Evolutionary conservation across 108 stramenopile species (phyloP).

Genomic region (Skeletonema grethae): DNA sequence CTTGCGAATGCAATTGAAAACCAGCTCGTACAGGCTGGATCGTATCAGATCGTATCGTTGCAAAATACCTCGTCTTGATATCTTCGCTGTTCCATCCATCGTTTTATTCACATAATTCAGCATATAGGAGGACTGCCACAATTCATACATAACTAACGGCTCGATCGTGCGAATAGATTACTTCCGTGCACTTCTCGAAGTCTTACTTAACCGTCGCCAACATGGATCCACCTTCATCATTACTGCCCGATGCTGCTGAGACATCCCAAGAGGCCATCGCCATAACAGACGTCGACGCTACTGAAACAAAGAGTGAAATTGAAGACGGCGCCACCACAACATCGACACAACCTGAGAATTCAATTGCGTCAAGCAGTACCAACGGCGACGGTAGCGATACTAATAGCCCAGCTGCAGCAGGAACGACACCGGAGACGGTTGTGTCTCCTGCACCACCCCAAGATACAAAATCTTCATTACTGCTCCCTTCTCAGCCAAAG

Average conservation of each 20-base stretch:
- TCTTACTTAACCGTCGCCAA: neutral
- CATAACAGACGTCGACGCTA: neutral
- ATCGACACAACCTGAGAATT: conserved; percentile 3
- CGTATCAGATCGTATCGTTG: too few relatives aligned
- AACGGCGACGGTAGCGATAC: neutral
- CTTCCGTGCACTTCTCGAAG: too few relatives aligned
- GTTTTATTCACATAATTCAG: too few relatives aligned
- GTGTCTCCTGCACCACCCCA: neutral
- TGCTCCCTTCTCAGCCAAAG: neutral
- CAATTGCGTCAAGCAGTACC: neutral
- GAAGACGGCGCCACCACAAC: neutral
- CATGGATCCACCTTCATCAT: neutral
- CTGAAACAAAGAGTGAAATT: neutral
- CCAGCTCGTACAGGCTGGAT: too few relatives aligned
- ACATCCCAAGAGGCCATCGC: neutral
- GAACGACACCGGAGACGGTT: neutral
- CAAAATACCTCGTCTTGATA: too few relatives aligned
- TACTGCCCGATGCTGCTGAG: neutral
- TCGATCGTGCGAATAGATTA: too few relatives aligned
- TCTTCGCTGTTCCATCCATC: too few relatives aligned
- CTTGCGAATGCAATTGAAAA: too few relatives aligned
- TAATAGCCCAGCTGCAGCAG: neutral
- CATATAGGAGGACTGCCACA: too few relatives aligned
- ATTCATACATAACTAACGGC: too few relatives aligned
- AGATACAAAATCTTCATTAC: neutral